A percentile compares a stretch with the other conserved stretches of the same genome.
Evolutionary conservation across 768 basidiomycete species (phyloP).

Genomic region (Boletus sp.): DNA sequence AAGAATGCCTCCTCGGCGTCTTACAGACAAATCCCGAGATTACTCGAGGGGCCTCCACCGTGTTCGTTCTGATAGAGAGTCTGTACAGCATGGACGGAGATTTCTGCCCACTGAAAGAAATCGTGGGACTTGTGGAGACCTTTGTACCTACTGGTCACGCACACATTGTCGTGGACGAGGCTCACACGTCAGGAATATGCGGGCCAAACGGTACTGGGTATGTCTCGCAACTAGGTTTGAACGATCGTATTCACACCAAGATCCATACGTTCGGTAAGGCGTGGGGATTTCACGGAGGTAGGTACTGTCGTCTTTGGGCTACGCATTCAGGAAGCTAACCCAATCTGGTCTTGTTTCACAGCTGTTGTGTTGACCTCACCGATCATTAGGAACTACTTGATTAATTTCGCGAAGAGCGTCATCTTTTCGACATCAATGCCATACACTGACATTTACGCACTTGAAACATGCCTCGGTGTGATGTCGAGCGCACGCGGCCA

Average conservation of each 20-base stretch:
- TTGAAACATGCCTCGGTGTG: constrained; percentile 34
- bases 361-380: constrained; percentile 20
- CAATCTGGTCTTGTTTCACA: neutral
- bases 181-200: constrained; percentile 55
- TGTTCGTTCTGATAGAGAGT: constrained; percentile 53
- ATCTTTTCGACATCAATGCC: constrained; percentile 25
- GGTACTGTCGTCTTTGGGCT: neutral
- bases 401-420: constrained; percentile 19
- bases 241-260: constrained; percentile 41
- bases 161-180: constrained; percentile 55
- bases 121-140: constrained; percentile 39
- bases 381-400: constrained; percentile 17
- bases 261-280: constrained; percentile 56
- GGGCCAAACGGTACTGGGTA: constrained; percentile 47
- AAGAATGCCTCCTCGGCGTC: constrained; percentile 24
- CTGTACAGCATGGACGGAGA: constrained; percentile 66
- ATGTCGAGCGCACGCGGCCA: constrained; percentile 14
- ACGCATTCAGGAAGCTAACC: neutral
- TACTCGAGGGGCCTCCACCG: constrained; percentile 24
- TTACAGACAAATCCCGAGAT: constrained; percentile 27
- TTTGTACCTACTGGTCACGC: constrained; percentile 36
- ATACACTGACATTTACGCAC: constrained; percentile 14
- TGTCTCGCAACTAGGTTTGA: constrained; percentile 42
- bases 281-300: constrained; percentile 25
- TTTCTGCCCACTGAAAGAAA: constrained; percentile 43